phyloP scores from a whole-genome alignment of 75 land plant species.

The Chamaecyparis obtusa region DNA sequence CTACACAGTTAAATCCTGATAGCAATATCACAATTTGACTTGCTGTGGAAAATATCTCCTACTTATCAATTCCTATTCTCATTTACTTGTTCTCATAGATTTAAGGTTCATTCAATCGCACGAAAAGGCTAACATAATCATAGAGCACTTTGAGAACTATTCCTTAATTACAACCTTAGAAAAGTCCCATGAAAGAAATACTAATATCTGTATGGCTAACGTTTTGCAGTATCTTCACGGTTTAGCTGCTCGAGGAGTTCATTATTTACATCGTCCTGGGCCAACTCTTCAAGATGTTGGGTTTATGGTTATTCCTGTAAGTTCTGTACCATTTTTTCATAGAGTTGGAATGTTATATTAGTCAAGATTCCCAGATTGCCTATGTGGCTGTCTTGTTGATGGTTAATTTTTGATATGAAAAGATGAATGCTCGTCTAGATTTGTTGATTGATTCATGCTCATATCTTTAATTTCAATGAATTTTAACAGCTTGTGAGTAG shows the following conservation, averaged over 20 bases:
- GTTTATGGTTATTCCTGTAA: conserved; percentile 69
- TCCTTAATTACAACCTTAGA: not conserved
- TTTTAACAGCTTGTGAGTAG: not conserved
- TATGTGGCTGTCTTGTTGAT: not conserved
- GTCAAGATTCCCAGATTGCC: not conserved
- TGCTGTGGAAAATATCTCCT: too few relatives aligned
- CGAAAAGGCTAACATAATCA: not conserved
- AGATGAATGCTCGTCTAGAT: not conserved
- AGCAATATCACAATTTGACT: too few relatives aligned
- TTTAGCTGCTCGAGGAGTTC: conserved; percentile 82
- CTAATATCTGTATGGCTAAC: not conserved
- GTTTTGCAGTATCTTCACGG: conserved; percentile 85
- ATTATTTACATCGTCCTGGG: conserved; percentile 87
- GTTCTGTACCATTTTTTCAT: conserved; percentile 13
- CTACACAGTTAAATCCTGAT: too few relatives aligned
- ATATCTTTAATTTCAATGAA: not conserved
- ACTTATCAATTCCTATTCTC: not conserved
- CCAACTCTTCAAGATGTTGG: conserved; percentile 88
- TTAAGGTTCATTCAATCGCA: not conserved
- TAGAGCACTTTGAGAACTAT: not conserved
- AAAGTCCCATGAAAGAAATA: not conserved
- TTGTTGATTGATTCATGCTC: not conserved
- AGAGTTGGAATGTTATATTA: not conserved
- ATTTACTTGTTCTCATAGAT: not conserved
- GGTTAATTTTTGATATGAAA: not conserved